Base-by-base conservation (phyloP, 495 filamentous ascomycete species). In the Penicillium crystallinum region DNA sequence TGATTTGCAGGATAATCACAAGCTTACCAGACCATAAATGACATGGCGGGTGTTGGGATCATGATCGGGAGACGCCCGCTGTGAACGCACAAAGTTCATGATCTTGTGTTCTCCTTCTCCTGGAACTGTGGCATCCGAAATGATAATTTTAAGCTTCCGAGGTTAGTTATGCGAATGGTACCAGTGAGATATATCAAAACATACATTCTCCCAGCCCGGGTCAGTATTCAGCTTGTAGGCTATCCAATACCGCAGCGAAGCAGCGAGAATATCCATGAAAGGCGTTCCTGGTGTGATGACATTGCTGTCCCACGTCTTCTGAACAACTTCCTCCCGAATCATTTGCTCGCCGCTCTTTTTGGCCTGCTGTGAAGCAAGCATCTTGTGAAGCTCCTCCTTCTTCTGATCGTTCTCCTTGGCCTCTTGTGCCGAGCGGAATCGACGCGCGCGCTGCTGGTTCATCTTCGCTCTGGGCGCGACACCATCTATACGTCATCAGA, bases 51-150 rank as follows among this genome's bases (percentile, higher is more conserved):
- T 97, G 65, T 99, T 97, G 27, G 93, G 95, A 62, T 99, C 86
- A 66, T 99, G 91, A 46, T 91, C 84, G 1, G 91, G 88, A 25
- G 87, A 89, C 31, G 84, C 78, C 55, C 93, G 86, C 70, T 99
- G 95, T 21, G 92, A 96, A 58, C 93, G 84, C 55, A 99, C 81
- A 62, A 97, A 99, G 38, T 96, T 83, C 93, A 99, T 99, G 57
- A 99, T 97, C 74, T 99, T 99, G 70, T 99, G 93, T 67, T 99
- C 93, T 65, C 93, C 93, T 70, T 99, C 93, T 58, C 93, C 93
- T 33, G 93, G 93, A 17, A 99, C 93, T 0, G 91, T 95, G 34
- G 93, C 91, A 75, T 99, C 93, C 6, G 93, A 97, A 59, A 99
- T 96, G 63, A 99, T 90, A 62, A 97, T 83, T 81, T 97, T 97